These are phyloP conservation scores for Elaphomyces granulatus DNA, from an alignment of 495 filamentous ascomycete species.

Conservation along the genomic window DNA sequence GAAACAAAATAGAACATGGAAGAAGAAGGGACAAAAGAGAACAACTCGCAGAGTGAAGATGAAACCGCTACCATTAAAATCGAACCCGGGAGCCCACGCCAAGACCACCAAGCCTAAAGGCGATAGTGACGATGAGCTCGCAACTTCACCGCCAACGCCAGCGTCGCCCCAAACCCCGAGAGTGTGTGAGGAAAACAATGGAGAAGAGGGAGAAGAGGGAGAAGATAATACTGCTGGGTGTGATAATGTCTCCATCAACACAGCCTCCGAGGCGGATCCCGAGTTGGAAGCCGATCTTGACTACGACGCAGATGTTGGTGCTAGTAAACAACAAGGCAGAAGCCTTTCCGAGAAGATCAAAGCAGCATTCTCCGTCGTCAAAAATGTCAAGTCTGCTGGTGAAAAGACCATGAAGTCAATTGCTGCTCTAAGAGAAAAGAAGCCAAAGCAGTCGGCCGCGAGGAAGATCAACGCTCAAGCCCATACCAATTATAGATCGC, in stretches of 20 bases:
- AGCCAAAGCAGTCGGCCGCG: constrained; percentile 17
- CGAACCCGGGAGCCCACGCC: constrained; percentile 18
- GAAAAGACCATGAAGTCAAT: constrained; percentile 20
- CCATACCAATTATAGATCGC: constrained; percentile 24
- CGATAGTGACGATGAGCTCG: constrained; percentile 20
- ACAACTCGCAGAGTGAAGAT: constrained; percentile 33
- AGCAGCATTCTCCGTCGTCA: constrained; percentile 23
- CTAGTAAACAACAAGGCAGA: constrained; percentile 11
- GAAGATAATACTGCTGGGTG: constrained; percentile 13
- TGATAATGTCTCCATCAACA: constrained; percentile 19
- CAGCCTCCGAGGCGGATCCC: constrained; percentile 13
- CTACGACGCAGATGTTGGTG: constrained; percentile 16
- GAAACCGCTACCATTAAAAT: constrained; percentile 35
- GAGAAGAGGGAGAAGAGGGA: constrained; percentile 3
- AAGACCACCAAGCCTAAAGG: constrained; percentile 13
- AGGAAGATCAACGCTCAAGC: constrained; percentile 61
- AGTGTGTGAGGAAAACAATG: constrained; percentile 1
- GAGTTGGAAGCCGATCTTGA: constrained; percentile 12
- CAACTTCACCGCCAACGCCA: constrained; percentile 11
- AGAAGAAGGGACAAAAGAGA: constrained; percentile 10
- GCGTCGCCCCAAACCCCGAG: constrained; percentile 8
- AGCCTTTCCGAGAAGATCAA: constrained; percentile 32
- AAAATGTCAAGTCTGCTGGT: constrained; percentile 17
- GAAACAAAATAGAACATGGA: constrained; percentile 12
- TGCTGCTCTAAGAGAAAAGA: constrained; percentile 16